Percentiles rank a stretch among this genome's conserved stretches.
Evolutionary conservation across 164 flowering plant genomes (phyloP).

Genomic region (Magnolia kwangsiensis): DNA sequence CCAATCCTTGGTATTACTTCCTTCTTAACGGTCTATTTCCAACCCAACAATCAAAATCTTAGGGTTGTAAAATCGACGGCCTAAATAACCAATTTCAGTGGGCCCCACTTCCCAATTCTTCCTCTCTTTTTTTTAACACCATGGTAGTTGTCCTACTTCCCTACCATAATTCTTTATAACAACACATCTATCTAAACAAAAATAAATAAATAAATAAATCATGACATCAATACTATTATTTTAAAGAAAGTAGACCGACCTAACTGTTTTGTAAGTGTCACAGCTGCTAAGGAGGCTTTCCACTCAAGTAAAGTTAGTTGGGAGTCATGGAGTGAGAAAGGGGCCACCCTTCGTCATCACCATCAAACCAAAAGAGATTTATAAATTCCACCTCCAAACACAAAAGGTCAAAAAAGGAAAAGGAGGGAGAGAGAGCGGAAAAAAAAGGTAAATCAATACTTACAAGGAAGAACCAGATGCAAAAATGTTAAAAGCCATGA

Average conservation of each 20-base stretch:
- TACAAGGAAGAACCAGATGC: conserved; percentile 34
- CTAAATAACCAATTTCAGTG: too few relatives aligned
- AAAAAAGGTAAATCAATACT: conserved; percentile 13
- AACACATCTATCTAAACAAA: too few relatives aligned
- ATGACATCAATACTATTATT: not conserved
- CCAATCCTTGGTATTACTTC: too few relatives aligned
- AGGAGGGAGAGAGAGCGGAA: not conserved
- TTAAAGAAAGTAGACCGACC: conserved; percentile 5
- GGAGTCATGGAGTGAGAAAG: conserved; percentile 64
- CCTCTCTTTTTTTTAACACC: too few relatives aligned
- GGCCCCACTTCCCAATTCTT: too few relatives aligned
- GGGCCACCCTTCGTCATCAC: conserved; percentile 39
- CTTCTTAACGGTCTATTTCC: too few relatives aligned
- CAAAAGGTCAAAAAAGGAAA: conserved; percentile 12
- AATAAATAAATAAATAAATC: not conserved
- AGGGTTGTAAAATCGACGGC: too few relatives aligned
- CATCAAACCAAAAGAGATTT: conserved; percentile 24
- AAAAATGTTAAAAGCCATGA: conserved; percentile 24
- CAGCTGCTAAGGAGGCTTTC: conserved; percentile 46
- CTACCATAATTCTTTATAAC: not conserved
- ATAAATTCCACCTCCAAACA: conserved; percentile 26
- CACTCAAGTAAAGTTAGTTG: conserved; percentile 56
- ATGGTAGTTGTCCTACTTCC: not conserved
- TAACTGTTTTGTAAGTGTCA: conserved; percentile 1
- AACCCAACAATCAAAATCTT: too few relatives aligned